These are phyloP conservation scores for Capronia epimyces DNA, from an alignment of 2,329 filamentous ascomycete species.

Conservation along the genomic window DNA sequence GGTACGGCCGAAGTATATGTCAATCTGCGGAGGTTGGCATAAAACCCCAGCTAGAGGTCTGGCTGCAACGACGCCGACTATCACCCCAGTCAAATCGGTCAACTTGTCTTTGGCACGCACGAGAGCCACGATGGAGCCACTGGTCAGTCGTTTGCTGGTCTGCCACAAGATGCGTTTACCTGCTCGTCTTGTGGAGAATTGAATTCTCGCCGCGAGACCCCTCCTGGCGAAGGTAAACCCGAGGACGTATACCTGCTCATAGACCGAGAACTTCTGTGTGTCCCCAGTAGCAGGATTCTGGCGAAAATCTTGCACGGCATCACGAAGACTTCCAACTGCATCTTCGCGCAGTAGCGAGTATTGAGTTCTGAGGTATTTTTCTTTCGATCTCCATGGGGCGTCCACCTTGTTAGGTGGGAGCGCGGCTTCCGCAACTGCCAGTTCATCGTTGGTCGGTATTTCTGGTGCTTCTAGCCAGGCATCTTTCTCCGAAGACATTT, in stretches of 20 bases:
- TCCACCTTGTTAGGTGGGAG: conserved; percentile 52
- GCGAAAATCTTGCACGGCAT: conserved; percentile 57
- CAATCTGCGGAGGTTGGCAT: conserved; percentile 63
- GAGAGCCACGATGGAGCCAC: conserved; percentile 52
- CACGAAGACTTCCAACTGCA: conserved; percentile 61
- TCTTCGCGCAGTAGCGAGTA: conserved; percentile 75
- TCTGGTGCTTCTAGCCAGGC: conserved; percentile 38
- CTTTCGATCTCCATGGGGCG: conserved; percentile 55
- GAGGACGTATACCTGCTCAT: conserved; percentile 63
- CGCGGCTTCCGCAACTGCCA: conserved; percentile 32
- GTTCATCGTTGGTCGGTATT: conserved; percentile 38
- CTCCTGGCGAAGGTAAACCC: conserved; percentile 59
- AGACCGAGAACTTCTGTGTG: conserved; percentile 55
- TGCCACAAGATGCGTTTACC: conserved; percentile 64
- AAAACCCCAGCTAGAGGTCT: conserved; percentile 59
- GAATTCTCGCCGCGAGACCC: conserved; percentile 62
- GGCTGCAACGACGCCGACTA: conserved; percentile 67
- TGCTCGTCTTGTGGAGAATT: conserved; percentile 63
- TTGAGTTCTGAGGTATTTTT: conserved; percentile 65
- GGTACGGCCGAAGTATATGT: conserved; percentile 63
- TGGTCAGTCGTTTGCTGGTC: conserved; percentile 54
- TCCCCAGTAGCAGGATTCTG: conserved; percentile 54
- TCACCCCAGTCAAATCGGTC: conserved; percentile 49
- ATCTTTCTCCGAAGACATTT: conserved; percentile 30
- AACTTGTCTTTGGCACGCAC: conserved; percentile 57